Base-by-base conservation (phyloP, 345 rosid species). In the Camelina neglecta region DNA sequence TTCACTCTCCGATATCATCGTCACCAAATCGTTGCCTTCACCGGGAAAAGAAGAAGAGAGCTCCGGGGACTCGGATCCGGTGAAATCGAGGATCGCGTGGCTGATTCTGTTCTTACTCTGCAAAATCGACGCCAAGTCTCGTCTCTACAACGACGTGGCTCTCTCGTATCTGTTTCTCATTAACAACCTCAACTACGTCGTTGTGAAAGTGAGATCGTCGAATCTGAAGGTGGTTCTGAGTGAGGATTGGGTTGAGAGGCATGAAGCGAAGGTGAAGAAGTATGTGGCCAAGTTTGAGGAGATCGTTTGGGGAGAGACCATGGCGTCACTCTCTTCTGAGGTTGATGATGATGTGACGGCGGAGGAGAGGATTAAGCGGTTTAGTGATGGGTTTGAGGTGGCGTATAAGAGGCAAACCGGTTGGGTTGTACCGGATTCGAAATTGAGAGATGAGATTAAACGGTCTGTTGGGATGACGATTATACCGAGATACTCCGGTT, bases 121-220 rank as follows among this genome's bases (percentile, higher is more conserved):
- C 78, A 91, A 91, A 58, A 79, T 91, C 60, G 93, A 91, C 71
- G 74, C 84, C 49, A 87, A 75, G 31, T 86, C 90, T 8, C 80
- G 80, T 79, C 71, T 60, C 4, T 84, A 87, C 85, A 86, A 84
- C 55, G 87, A 89, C 60, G 89, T 76, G 12, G 79, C 89, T 8
- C 86, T 83, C 29, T 87, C 96, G 1, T 87, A 91, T 77, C 77
- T 91, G 36, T 91, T 87, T 69, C 50, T 91, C 1, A 87, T 91
- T 3, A 91, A 87, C 65, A 91, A 91, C 67, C 87, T 91, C 49
- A 84, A 83, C 8, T 89, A 91, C 83, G 71, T 91, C n/a, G 84
- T 89, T 33, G 63, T 47, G 6, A 89, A 89, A 61, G 93, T 83
- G 47, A 82, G 85, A 11, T 77, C 74, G 6, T 86, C 93, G 53